Conservation (phyloP, 129 eudicot species). For the Cynara cardunculus region DNA sequence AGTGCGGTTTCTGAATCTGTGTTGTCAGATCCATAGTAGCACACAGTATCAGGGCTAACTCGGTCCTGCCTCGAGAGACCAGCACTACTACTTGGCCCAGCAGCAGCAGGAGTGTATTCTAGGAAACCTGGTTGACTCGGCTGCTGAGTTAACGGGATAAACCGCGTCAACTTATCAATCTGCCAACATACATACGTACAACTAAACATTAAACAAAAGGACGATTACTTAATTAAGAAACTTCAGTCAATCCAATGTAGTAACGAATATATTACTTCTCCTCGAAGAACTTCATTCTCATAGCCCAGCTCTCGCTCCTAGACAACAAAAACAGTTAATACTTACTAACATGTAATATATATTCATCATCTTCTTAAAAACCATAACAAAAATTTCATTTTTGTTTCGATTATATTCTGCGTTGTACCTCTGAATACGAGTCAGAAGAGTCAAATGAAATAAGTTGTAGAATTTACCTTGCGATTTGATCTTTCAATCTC, state of each 20-base stretch:
- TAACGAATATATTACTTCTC: slow-evolving; percentile 46
- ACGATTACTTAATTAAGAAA: not conserved
- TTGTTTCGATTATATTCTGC: too few species aligned
- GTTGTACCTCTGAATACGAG: not conserved
- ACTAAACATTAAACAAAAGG: not conserved
- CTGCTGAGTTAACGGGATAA: slow-evolving; percentile 20
- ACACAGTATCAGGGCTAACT: slow-evolving; percentile 49
- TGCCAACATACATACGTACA: slow-evolving; percentile 29
- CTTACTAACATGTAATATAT: too few species aligned
- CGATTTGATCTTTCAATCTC: slow-evolving; percentile 47
- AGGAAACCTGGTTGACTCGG: slow-evolving; percentile 27
- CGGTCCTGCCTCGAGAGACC: slow-evolving; percentile 19
- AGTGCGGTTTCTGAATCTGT: slow-evolving; percentile 55
- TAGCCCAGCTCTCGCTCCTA: slow-evolving; percentile 53
- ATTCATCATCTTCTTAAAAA: not conserved
- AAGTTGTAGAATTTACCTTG: slow-evolving; percentile 37
- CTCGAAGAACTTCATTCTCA: slow-evolving; percentile 57
- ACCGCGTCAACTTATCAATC: slow-evolving; percentile 53
- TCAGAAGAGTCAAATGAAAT: not conserved
- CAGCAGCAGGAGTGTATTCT: slow-evolving; percentile 33
- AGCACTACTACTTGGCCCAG: slow-evolving; percentile 20
- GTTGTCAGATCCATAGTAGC: slow-evolving; percentile 43
- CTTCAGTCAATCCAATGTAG: not conserved
- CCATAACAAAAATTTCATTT: not conserved
- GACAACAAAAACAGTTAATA: not conserved